Evolutionary conservation across 2,329 filamentous ascomycete species (phyloP).

Genomic region (Aureobasidium sp.): DNA sequence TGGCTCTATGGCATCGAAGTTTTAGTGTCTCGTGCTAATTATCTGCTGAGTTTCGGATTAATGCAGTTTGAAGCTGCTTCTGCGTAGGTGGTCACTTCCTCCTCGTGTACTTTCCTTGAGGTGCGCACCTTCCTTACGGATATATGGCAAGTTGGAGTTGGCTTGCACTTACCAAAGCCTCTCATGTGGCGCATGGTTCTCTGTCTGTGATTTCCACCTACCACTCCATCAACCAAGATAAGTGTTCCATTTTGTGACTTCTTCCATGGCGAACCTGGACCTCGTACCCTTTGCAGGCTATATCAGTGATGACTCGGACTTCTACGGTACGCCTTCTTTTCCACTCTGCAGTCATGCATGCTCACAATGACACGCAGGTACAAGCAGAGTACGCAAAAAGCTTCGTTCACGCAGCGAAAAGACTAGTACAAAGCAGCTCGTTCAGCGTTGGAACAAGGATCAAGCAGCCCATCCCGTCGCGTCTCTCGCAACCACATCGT

Average conservation of each 20-base stretch:
- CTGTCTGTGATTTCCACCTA: background rate
- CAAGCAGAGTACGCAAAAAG: background rate
- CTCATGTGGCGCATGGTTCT: too few species aligned
- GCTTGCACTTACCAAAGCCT: too few species aligned
- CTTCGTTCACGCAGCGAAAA: background rate
- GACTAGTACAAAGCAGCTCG: background rate
- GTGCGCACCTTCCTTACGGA: background rate
- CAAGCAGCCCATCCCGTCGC: background rate
- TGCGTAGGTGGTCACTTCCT: too few species aligned
- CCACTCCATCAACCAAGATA: background rate
- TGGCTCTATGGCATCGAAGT: too few species aligned
- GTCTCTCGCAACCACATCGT: background rate
- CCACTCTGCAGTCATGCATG: background rate
- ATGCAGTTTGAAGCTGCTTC: too few species aligned
- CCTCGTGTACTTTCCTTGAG: background rate
- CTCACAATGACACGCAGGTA: background rate
- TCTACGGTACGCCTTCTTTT: conserved; percentile 33
- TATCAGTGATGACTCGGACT: conserved; percentile 36
- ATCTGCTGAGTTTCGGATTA: too few species aligned
- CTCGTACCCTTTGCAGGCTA: conserved; percentile 18
- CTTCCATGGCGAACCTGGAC: background rate
- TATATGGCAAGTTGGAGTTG: background rate
- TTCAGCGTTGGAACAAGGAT: background rate
- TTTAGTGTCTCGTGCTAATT: too few species aligned
- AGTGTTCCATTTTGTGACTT: background rate